Conservation (phyloP, 2,329 filamentous ascomycete species). For the Aureobasidium sp. region DNA sequence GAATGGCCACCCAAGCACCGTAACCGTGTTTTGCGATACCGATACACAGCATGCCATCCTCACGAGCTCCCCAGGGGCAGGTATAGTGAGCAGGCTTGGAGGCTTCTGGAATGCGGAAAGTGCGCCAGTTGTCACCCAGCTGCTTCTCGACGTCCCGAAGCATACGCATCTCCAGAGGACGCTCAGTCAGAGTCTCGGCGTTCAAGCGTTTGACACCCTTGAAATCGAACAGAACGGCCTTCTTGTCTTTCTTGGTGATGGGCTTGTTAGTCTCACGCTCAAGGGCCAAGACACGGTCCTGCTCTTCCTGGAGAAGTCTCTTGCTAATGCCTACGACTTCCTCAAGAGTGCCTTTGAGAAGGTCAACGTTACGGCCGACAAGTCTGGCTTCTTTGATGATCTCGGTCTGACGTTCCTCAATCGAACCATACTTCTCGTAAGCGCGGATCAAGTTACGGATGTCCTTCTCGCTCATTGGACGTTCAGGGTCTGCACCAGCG, state of each 20-base stretch:
- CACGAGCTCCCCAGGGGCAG: slow-evolving; percentile 82
- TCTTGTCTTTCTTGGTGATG: slow-evolving; percentile 93
- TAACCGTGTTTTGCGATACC: slow-evolving; percentile 92
- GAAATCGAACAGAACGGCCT: slow-evolving; percentile 92
- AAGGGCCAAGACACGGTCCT: slow-evolving; percentile 50
- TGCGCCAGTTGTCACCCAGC: slow-evolving; percentile 55
- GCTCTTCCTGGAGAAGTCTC: slow-evolving; percentile 64
- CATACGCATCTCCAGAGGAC: slow-evolving; percentile 80
- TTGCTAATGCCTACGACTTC: slow-evolving; percentile 70
- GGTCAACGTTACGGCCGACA: slow-evolving; percentile 69
- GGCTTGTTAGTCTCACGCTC: slow-evolving; percentile 68
- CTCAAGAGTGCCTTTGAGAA: slow-evolving; percentile 65
- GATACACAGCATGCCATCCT: slow-evolving; percentile 94
- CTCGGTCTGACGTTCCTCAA: slow-evolving; percentile 81
- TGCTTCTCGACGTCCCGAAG: slow-evolving; percentile 64
- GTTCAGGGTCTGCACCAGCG: slow-evolving; percentile 65
- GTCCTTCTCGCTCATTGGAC: slow-evolving; percentile 88
- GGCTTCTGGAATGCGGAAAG: slow-evolving; percentile 82
- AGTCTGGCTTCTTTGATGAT: slow-evolving; percentile 82
- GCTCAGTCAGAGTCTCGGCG: slow-evolving; percentile 87
- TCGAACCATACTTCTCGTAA: slow-evolving; percentile 81
- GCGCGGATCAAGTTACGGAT: slow-evolving; percentile 84
- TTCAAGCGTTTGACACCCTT: slow-evolving; percentile 90
- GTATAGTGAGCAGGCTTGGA: slow-evolving; percentile 88
- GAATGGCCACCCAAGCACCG: slow-evolving; percentile 89